Conservation (phyloP, 768 basidiomycete genomes). For the Podaxis rugospora region DNA sequence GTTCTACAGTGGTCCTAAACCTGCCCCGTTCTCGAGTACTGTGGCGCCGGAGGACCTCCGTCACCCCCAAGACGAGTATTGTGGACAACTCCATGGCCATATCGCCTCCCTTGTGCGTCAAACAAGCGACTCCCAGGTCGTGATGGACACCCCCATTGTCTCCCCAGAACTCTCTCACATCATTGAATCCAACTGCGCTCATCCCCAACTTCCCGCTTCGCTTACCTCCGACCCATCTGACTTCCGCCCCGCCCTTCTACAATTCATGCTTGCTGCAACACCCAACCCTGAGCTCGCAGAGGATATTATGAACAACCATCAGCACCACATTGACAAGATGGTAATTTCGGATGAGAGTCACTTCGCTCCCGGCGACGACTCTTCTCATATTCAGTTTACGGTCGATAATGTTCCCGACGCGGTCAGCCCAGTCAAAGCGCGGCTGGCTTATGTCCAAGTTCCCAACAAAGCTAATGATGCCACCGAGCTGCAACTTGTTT, state of each 20-base stretch:
- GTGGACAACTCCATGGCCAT: conserved; percentile 30
- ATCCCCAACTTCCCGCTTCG: conserved; percentile 35
- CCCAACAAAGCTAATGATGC: conserved; percentile 56
- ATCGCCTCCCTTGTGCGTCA: background rate
- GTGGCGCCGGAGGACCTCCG: conserved; percentile 28
- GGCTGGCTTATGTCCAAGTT: conserved; percentile 78
- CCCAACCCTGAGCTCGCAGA: conserved; percentile 42
- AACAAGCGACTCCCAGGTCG: conserved; percentile 28
- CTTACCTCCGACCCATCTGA: conserved; percentile 34
- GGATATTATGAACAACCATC: conserved; percentile 47
- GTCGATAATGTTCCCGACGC: conserved; percentile 70
- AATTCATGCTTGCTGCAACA: conserved; percentile 77
- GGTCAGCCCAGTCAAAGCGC: conserved; percentile 76
- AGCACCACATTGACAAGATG: conserved; percentile 50
- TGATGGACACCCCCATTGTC: conserved; percentile 23
- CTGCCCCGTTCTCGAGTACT: conserved; percentile 28
- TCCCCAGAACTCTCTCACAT: conserved; percentile 39
- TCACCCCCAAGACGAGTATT: conserved; percentile 53
- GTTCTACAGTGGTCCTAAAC: conserved; percentile 73
- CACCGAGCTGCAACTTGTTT: conserved; percentile 69
- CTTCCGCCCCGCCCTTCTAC: conserved; percentile 57
- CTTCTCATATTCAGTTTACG: conserved; percentile 30
- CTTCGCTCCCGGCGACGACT: conserved; percentile 37
- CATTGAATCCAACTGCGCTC: conserved; percentile 53
- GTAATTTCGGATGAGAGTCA: conserved; percentile 33